phyloP scores from a whole-genome alignment of 345 rosid genomes.

The Lepidium africanum region DNA sequence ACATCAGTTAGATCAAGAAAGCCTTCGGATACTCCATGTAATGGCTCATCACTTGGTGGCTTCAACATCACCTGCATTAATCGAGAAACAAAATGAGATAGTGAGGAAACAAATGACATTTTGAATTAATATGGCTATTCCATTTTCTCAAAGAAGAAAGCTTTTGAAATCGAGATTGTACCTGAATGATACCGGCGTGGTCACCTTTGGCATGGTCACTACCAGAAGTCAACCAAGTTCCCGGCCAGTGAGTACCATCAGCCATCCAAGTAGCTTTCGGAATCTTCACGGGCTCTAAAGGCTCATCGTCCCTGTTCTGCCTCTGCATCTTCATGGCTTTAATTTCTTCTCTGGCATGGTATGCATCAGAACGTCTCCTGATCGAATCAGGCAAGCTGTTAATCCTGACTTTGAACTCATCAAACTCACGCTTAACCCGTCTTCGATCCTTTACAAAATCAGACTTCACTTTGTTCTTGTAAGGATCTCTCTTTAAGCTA shows the following conservation, averaged over 20 bases:
- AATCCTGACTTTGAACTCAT: slow-evolving; percentile 92
- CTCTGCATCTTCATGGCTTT: slow-evolving; percentile 93
- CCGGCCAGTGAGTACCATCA: slow-evolving; percentile 99
- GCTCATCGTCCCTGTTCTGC: slow-evolving; percentile 63
- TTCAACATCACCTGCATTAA: slow-evolving; percentile 82
- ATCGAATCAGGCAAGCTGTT: slow-evolving; percentile 93
- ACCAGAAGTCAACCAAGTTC: slow-evolving; percentile 70
- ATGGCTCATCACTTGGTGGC: slow-evolving; percentile 92
- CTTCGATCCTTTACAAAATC: slow-evolving; percentile 96
- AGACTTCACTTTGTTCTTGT: slow-evolving; percentile 76
- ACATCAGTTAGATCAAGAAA: slow-evolving; percentile 66
- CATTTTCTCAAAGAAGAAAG: neutral
- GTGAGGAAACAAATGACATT: neutral
- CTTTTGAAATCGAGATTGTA: slow-evolving; percentile 13
- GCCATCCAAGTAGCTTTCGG: slow-evolving; percentile 99
- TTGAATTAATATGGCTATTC: neutral
- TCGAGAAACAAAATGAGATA: neutral
- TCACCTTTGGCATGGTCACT: slow-evolving; percentile 81
- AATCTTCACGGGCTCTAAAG: slow-evolving; percentile 65
- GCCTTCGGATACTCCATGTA: slow-evolving; percentile 60
- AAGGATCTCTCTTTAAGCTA: slow-evolving; percentile 89
- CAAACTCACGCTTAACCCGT: slow-evolving; percentile 90
- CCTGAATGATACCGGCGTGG: slow-evolving; percentile 97
- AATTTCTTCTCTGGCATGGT: slow-evolving; percentile 90
- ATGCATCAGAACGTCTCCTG: slow-evolving; percentile 94